A percentile compares a stretch with the other conserved stretches of the same genome.
phyloP scores from a whole-genome alignment of 2,329 filamentous ascomycete genomes.

The Fusarium sp. region DNA sequence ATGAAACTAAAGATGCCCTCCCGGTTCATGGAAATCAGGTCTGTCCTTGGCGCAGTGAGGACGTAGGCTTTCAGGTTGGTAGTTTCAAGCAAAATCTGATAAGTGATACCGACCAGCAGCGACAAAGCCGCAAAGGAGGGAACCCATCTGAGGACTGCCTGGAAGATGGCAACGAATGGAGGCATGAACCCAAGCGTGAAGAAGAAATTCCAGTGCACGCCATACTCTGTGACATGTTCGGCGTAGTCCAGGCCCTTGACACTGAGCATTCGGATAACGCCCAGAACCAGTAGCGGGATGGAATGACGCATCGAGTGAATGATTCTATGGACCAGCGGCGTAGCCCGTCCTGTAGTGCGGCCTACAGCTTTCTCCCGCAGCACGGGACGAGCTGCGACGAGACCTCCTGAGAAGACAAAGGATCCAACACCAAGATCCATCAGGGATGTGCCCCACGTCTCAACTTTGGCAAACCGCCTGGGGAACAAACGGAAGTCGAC shows the following conservation, averaged over 20 bases:
- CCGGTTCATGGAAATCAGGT: constrained; percentile 88
- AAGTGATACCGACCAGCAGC: constrained; percentile 74
- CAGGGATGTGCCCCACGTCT: constrained; percentile 99
- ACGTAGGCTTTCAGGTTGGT: constrained; percentile 87
- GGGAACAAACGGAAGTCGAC: constrained; percentile 96
- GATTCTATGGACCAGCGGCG: constrained; percentile 69
- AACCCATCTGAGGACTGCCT: constrained; percentile 75
- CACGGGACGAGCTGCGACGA: constrained; percentile 87
- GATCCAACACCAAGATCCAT: constrained; percentile 99
- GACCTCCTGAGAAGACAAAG: constrained; percentile 93
- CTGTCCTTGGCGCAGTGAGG: constrained; percentile 81
- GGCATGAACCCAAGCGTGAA: constrained; percentile 92
- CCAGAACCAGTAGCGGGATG: constrained; percentile 83
- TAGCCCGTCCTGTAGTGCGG: constrained; percentile 60
- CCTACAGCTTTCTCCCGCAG: constrained; percentile 74
- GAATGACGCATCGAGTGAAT: constrained; percentile 80
- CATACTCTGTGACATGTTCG: constrained; percentile 97
- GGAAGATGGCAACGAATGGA: constrained; percentile 87
- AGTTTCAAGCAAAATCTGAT: constrained; percentile 81
- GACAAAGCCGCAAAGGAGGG: constrained; percentile 84
- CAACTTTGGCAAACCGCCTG: constrained; percentile 94
- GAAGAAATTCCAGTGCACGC: constrained; percentile 99
- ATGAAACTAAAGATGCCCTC: constrained; percentile 96
- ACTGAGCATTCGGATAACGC: constrained; percentile 83
- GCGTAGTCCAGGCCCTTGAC: constrained; percentile 97